phyloP scores from a whole-genome alignment of 2,329 filamentous ascomycete species.

The Exophiala aquamarina region DNA sequence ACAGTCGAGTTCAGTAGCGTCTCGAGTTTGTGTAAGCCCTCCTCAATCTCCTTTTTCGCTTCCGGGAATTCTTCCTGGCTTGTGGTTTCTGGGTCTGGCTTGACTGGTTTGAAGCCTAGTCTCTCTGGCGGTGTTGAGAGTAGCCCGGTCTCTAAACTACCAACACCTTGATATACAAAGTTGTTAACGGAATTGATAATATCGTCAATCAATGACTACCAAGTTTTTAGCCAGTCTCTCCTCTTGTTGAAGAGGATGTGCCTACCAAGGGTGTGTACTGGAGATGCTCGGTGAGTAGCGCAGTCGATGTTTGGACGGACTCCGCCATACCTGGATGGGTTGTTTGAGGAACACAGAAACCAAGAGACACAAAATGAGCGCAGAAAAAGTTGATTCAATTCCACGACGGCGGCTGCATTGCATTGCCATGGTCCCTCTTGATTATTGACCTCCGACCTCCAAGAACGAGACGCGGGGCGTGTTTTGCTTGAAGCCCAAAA shows the following conservation, averaged over 20 bases:
- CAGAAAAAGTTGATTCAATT: too few relatives aligned
- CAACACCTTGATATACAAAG: conserved; percentile 84
- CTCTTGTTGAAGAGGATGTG: conserved; percentile 23
- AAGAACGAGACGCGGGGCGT: too few relatives aligned
- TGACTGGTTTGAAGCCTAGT: conserved; percentile 71
- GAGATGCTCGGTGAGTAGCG: conserved; percentile 90
- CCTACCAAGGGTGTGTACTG: conserved; percentile 88
- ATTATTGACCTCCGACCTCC: too few relatives aligned
- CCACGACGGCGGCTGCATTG: too few relatives aligned
- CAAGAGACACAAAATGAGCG: too few relatives aligned
- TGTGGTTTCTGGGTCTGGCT: conserved; percentile 41
- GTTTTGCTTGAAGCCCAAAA: too few relatives aligned
- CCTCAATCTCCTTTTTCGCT: conserved; percentile 74
- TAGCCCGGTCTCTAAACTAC: conserved; percentile 81
- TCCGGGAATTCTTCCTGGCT: conserved; percentile 49
- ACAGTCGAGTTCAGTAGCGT: conserved; percentile 78
- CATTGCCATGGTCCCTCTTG: too few relatives aligned
- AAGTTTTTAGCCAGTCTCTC: conserved; percentile 9
- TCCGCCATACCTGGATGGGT: too few relatives aligned
- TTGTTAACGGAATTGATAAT: conserved; percentile 97
- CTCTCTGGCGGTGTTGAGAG: conserved; percentile 69
- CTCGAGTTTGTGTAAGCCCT: conserved; percentile 81
- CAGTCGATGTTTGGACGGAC: conserved; percentile 39
- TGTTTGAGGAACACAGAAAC: too few relatives aligned
- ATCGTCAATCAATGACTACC: conserved; percentile 88